Evolutionary conservation across 345 rosid genomes (phyloP).

Genomic region (Rhodomyrtus tomentosa): DNA sequence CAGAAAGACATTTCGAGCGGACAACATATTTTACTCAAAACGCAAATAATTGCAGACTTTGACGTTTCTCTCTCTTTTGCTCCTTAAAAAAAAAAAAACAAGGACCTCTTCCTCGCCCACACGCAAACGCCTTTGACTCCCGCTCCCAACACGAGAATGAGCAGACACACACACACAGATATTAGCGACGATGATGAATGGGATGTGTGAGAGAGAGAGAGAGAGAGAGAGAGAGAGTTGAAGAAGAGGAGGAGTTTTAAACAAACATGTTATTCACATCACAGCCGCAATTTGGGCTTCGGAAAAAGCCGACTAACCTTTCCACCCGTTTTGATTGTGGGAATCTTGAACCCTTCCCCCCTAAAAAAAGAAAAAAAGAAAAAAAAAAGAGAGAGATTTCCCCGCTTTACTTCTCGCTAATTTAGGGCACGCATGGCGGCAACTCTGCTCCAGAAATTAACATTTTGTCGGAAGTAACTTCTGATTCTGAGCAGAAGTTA

Average conservation of each 20-base stretch:
- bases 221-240: not conserved
- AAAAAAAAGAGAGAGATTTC: no score
- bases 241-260: not conserved
- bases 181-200: not conserved
- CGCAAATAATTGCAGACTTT: slow-evolving; percentile 31
- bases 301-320: not conserved
- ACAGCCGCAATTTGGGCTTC: not conserved
- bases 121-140: slow-evolving; percentile 40
- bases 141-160: not conserved
- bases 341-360: not conserved
- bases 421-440: no score
- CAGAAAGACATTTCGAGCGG: slow-evolving; percentile 7
- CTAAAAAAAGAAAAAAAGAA: no score
- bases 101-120: slow-evolving; percentile 23
- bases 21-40: slow-evolving; percentile 15
- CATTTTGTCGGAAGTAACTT: no score
- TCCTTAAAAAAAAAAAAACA: slow-evolving; percentile 15
- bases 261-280: not conserved
- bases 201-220: not conserved
- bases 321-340: not conserved
- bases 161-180: not conserved
- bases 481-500: no score
- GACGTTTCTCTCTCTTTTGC: slow-evolving; percentile 27
- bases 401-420: no score
- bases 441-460: no score